Conservation (phyloP, 2,329 filamentous ascomycete genomes). For the Penicillium brasilianum region DNA sequence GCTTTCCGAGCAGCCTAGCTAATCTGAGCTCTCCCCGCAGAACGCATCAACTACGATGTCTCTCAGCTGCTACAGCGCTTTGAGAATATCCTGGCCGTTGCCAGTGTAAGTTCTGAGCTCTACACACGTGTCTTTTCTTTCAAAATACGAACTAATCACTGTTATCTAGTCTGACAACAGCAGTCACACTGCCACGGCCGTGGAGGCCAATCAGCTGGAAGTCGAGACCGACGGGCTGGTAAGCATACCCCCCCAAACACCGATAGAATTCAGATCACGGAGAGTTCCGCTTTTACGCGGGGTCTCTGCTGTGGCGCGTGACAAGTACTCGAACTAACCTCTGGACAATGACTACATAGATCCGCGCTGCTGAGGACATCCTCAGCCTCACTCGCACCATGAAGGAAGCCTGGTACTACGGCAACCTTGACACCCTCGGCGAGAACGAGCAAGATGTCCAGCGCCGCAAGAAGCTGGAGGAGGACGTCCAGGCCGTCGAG, state of each 20-base stretch:
- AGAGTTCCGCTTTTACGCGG: neutral
- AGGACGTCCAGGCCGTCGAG: slow-evolving; percentile 54
- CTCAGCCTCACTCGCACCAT: slow-evolving; percentile 64
- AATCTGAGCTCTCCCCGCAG: slow-evolving; percentile 33
- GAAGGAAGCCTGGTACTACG: slow-evolving; percentile 71
- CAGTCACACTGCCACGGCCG: slow-evolving; percentile 61
- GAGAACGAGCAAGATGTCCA: slow-evolving; percentile 48
- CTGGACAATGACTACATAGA: slow-evolving; percentile 42
- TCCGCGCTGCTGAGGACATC: slow-evolving; percentile 66
- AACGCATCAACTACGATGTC: slow-evolving; percentile 52
- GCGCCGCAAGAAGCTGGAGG: slow-evolving; percentile 52
- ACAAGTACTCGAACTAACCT: neutral
- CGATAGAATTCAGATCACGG: neutral
- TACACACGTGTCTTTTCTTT: neutral
- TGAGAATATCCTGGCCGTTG: slow-evolving; percentile 60
- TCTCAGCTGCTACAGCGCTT: slow-evolving; percentile 58
- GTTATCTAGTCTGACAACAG: slow-evolving; percentile 52
- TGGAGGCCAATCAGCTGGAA: slow-evolving; percentile 63
- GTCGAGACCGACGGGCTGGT: slow-evolving; percentile 65
- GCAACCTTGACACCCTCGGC: slow-evolving; percentile 64
- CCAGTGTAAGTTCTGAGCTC: slow-evolving; percentile 48
- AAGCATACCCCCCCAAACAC: slow-evolving; percentile 27
- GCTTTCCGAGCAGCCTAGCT: neutral
- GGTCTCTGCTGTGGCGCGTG: neutral
- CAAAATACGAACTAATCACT: neutral